Conservation (phyloP, 148 eudicot genomes). For the Fagopyrum tataricum region DNA sequence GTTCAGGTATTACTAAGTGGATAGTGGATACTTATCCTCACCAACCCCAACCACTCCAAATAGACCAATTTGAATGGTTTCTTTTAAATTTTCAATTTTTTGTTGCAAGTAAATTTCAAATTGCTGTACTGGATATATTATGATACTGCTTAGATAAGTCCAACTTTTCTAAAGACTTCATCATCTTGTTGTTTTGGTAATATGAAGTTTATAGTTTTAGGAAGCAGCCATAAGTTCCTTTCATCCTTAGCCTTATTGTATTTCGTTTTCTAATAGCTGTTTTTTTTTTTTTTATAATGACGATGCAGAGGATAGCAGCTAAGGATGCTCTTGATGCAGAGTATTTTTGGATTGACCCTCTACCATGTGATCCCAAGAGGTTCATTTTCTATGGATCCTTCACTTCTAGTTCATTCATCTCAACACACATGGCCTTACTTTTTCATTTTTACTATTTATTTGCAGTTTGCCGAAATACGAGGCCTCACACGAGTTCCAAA, state of each 20-base stretch:
- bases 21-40: conserved; percentile 1
- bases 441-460: background rate
- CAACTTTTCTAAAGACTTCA: background rate
- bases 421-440: background rate
- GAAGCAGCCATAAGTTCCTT: background rate
- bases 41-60: background rate
- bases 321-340: conserved; percentile 93
- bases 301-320: conserved; percentile 70
- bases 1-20: conserved; percentile 41
- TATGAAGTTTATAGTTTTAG: background rate
- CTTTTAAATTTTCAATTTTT: background rate
- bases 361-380: conserved; percentile 95
- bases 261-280: background rate
- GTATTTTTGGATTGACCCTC: conserved; percentile 84
- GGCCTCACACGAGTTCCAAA: conserved; percentile 80
- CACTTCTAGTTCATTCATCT: background rate
- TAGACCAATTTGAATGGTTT: background rate
- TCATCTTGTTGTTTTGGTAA: background rate
- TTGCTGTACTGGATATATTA: background rate
- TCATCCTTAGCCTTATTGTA: background rate
- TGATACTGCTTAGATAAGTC: background rate
- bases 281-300: background rate
- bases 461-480: conserved; percentile 76
- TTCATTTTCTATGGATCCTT: conserved; percentile 18
- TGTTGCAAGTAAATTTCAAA: background rate